Evolutionary conservation across 108 stramenopile species (phyloP).

Genomic region (Nitzschia inconspicua): DNA sequence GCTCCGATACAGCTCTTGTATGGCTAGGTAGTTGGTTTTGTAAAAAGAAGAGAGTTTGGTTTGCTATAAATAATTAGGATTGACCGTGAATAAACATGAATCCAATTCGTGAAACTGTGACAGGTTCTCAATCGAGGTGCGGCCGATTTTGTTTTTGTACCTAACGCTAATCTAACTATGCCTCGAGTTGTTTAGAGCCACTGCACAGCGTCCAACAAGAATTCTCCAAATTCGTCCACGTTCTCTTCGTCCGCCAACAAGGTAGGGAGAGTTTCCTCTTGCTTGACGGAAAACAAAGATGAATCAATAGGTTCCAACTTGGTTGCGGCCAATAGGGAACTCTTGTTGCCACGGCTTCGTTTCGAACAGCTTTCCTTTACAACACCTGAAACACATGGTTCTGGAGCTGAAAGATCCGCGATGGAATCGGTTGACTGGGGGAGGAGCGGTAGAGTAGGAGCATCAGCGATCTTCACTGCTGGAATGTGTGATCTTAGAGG

Average conservation of each 20-base stretch:
- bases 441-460: conserved; percentile 19
- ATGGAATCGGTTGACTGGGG: conserved; percentile 13
- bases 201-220: conserved; percentile 57
- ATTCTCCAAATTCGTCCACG: conserved; percentile 52
- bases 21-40: too few relatives aligned
- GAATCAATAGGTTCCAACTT: conserved; percentile 23
- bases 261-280: conserved; percentile 17
- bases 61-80: too few relatives aligned
- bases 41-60: too few relatives aligned
- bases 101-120: too few relatives aligned
- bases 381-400: neutral
- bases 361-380: neutral
- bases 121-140: too few relatives aligned
- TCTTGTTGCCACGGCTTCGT: neutral
- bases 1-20: conserved; percentile 51
- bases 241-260: conserved; percentile 39
- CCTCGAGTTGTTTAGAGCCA: conserved; percentile 44
- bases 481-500: conserved; percentile 84
- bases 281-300: conserved; percentile 27
- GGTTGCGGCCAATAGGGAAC: neutral
- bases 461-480: conserved; percentile 87
- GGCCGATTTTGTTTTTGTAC: too few relatives aligned
- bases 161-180: too few relatives aligned
- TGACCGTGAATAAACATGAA: too few relatives aligned
- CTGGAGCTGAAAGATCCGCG: conserved; percentile 1